These are phyloP conservation scores for Pseudohalonectria lignicola DNA, from an alignment of 2,329 filamentous ascomycete species.

Conservation along the genomic window DNA sequence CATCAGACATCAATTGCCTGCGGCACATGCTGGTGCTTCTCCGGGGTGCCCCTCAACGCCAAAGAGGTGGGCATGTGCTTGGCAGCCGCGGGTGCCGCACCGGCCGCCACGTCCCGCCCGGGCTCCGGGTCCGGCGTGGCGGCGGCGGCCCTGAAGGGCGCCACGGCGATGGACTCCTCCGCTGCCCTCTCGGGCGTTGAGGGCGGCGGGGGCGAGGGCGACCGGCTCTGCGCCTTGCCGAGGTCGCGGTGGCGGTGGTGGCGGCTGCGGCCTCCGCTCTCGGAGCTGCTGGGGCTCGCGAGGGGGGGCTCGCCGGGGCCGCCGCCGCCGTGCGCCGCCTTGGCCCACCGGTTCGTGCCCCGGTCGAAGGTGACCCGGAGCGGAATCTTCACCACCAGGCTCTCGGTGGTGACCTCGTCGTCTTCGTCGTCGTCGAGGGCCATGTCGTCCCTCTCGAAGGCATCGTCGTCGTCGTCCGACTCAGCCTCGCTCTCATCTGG, in stretches of 20 bases:
- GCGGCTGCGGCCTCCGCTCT: slow-evolving; percentile 12
- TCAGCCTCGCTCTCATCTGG: slow-evolving; percentile 47
- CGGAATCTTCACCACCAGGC: slow-evolving; percentile 65
- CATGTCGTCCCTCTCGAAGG: slow-evolving; percentile 34
- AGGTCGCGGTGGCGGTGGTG: background rate
- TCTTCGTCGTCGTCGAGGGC: slow-evolving; percentile 41
- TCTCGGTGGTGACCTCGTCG: slow-evolving; percentile 25
- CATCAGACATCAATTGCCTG: slow-evolving; percentile 18
- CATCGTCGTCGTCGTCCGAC: slow-evolving; percentile 42
- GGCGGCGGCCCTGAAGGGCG: slow-evolving; percentile 3
- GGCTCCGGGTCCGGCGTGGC: too few relatives aligned
- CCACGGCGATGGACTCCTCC: slow-evolving; percentile 16
- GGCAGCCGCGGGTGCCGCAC: too few relatives aligned
- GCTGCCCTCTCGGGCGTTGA: slow-evolving; percentile 12
- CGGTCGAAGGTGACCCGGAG: slow-evolving; percentile 30
- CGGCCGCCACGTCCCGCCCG: too few relatives aligned
- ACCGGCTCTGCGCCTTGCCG: background rate
- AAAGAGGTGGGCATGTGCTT: slow-evolving; percentile 33
- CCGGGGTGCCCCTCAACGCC: slow-evolving; percentile 51
- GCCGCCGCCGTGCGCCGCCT: slow-evolving; percentile 12
- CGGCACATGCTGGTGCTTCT: slow-evolving; percentile 33
- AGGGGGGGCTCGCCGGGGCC: too few relatives aligned
- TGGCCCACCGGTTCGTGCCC: slow-evolving; percentile 17
- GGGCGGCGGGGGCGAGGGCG: background rate
- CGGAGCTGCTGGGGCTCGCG: slow-evolving; percentile 3